Evolutionary conservation across 2,329 filamentous ascomycete species (phyloP), one percentile per base, ranked within the genome.

Genomic region (Pseudogymnoascus sp.): DNA sequence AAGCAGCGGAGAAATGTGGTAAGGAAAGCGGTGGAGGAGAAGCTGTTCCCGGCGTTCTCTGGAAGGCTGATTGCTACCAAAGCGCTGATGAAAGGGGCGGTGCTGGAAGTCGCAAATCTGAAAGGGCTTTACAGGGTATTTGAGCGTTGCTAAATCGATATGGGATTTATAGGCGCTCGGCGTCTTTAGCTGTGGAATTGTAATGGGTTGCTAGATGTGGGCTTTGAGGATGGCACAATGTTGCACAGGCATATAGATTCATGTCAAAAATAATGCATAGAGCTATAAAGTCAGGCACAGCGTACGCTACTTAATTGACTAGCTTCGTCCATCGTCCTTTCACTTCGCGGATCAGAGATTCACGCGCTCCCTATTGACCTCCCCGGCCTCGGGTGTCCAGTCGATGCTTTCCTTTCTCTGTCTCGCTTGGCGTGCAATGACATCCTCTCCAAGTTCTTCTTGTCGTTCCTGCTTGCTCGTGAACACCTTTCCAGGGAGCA

Each of bases 91-190:
- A 84, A 86, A 60, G 89, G 86, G 0, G 83, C 80, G 7, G 85
- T 96, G 9, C 77, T 96, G 55, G 93, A 99, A 75, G 85, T 96
- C 58, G 93, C 94, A 1, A 91, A 95, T 76, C 75, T 97, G 64
- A 97, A 96, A 75, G 92, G 92, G 0, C 73, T 99, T 63, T 99
- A 99, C 75, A 81, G 90, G 52, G 92, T 97, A 2, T 99, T 99
- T 79, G 94, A 99, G 76, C 80, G 94, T 62, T 97, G 94, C 74
- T 97, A 74, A 83, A 19, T 62, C 14, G 12, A 30, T 39, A 25
- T 14, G n/a, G 28, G 28, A 28, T 22, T 33, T 3, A 22, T 19
- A 14, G n/a, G 16, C 2, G n/a, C 25, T 35, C 30, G 9, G 16
- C 9, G 9, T 55, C 1, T 22, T 55, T 33, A 28, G 49, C 16